These are phyloP conservation scores for Saturnispora saitoi DNA, from an alignment of 805 yeast species.

Conservation along the genomic window DNA sequence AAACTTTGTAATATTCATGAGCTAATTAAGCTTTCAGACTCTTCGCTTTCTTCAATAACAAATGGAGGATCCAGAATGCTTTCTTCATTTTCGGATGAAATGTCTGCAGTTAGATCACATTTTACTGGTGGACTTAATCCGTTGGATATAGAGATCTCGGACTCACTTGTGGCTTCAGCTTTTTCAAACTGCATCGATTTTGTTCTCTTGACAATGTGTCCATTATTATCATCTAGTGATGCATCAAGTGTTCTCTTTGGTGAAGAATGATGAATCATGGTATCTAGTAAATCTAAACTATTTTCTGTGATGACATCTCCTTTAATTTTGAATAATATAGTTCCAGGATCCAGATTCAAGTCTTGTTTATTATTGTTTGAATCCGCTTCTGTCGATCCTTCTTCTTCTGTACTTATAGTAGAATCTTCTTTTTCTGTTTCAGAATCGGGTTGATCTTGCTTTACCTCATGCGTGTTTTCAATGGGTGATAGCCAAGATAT, in stretches of 20 bases:
- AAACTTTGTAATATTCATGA: background rate
- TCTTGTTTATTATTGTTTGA: background rate
- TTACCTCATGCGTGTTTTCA: background rate
- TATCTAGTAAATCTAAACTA: background rate
- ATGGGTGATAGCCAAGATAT: background rate
- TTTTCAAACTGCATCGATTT: conserved; percentile 1
- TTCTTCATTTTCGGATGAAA: background rate
- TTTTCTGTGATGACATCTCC: conserved; percentile 4
- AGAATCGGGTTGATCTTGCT: background rate
- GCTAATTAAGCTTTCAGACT: background rate
- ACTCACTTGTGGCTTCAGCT: background rate
- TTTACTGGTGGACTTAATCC: background rate
- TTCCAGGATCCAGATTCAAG: background rate
- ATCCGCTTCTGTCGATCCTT: background rate
- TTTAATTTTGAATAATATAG: conserved; percentile 4
- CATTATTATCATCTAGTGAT: background rate
- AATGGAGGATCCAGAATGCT: background rate
- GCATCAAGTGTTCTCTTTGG: conserved; percentile 2
- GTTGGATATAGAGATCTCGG: background rate
- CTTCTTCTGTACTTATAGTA: background rate
- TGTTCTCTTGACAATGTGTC: conserved; percentile 4
- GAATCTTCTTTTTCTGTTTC: background rate
- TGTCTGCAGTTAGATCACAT: background rate
- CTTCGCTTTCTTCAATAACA: background rate
- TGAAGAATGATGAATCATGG: conserved; percentile 5